Conservation (phyloP, 768 basidiomycete genomes). For the Chlorophyllum brunneum region DNA sequence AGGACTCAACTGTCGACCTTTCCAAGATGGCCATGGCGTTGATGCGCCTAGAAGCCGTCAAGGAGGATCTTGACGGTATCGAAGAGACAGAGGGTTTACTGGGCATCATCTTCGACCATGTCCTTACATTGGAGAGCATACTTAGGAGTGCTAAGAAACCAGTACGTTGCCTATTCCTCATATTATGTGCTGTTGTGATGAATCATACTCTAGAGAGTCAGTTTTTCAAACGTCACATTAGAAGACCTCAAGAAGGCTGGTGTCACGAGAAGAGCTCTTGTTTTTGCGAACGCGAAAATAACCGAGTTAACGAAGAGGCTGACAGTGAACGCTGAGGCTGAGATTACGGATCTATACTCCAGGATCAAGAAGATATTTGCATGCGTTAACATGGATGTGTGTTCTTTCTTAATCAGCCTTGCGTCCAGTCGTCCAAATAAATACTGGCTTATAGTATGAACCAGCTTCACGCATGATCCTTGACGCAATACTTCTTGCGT, state of each 20-base stretch:
- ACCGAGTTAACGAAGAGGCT: too few relatives aligned
- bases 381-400: conserved; percentile 27
- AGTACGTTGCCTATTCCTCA: conserved; percentile 17
- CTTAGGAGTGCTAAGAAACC: conserved; percentile 25
- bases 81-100: conserved; percentile 24
- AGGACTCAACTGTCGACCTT: conserved; percentile 24
- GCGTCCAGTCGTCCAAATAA: conserved; percentile 8
- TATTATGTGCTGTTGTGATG: too few relatives aligned
- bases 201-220: conserved; percentile 21
- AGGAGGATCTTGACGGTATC: conserved; percentile 25
- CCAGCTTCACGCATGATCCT: conserved; percentile 27
- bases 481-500: conserved; percentile 26
- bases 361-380: conserved; percentile 26
- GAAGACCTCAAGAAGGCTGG: conserved; percentile 25
- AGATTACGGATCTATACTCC: conserved; percentile 3
- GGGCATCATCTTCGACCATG: conserved; percentile 19
- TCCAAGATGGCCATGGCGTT: conserved; percentile 23
- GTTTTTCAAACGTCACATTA: conserved; percentile 21
- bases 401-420: conserved; percentile 18
- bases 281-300: too few relatives aligned
- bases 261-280: conserved; percentile 19
- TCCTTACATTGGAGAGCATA: conserved; percentile 22
- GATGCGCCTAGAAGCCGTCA: conserved; percentile 21
- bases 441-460: conserved; percentile 24
- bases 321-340: conserved; percentile 19